phyloP scores from a whole-genome alignment of 345 rosid genomes.

The Brassica juncea region DNA sequence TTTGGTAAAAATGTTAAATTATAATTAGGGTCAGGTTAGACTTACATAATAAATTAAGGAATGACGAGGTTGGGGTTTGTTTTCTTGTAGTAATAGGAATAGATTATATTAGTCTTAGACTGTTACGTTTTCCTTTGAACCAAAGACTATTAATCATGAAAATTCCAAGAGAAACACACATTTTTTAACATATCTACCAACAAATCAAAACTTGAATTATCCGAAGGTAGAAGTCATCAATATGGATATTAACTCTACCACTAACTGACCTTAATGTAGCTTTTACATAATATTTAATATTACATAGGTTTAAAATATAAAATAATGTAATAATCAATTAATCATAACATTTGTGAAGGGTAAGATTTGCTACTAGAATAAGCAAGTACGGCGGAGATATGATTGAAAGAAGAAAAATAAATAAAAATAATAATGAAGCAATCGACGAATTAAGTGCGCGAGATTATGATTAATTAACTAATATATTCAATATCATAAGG shows the following conservation, averaged over 20 bases:
- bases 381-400: slow-evolving; percentile 42
- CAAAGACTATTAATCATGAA: slow-evolving; percentile 3
- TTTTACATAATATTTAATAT: slow-evolving; percentile 10
- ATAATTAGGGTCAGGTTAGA: neutral
- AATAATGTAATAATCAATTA: slow-evolving; percentile 14
- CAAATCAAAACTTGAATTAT: slow-evolving; percentile 18
- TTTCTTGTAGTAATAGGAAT: neutral
- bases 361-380: slow-evolving; percentile 30
- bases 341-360: slow-evolving; percentile 29
- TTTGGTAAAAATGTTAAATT: too few relatives aligned
- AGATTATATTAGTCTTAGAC: neutral
- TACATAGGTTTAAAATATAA: neutral
- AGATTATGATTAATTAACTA: neutral
- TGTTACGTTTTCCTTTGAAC: neutral
- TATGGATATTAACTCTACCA: slow-evolving; percentile 36
- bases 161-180: slow-evolving; percentile 3
- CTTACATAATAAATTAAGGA: neutral
- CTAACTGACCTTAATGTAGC: slow-evolving; percentile 30
- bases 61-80: slow-evolving; percentile 7
- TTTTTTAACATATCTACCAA: neutral
- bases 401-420: slow-evolving; percentile 28
- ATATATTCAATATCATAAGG: slow-evolving; percentile 21
- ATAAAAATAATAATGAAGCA: slow-evolving; percentile 34
- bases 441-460: slow-evolving; percentile 41
- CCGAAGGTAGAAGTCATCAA: slow-evolving; percentile 29